These are phyloP conservation scores for Blechomonas ayalai DNA, from an alignment of 208 protist genomes.

Conservation along the genomic window DNA sequence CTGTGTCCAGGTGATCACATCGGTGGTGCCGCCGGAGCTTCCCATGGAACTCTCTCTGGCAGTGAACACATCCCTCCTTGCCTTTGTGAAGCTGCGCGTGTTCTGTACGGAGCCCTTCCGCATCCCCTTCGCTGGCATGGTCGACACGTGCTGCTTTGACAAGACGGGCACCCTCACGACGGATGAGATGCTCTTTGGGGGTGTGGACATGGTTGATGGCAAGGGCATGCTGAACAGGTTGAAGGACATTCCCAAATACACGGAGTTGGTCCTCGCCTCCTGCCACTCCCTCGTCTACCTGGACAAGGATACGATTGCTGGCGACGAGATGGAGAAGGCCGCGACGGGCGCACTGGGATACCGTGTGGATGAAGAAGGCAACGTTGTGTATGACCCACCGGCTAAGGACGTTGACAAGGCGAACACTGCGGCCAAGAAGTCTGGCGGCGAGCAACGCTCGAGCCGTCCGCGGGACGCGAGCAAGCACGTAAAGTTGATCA, in stretches of 20 bases:
- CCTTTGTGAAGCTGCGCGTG: constrained; percentile 85
- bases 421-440: constrained; percentile 1
- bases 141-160: constrained; percentile 99
- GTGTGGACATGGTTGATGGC: constrained; percentile 83
- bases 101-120: constrained; percentile 98
- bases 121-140: constrained; percentile 98
- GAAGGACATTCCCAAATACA: constrained; percentile 48
- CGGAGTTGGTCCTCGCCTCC: constrained; percentile 80
- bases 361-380: constrained; percentile 58
- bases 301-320: constrained; percentile 81
- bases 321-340: constrained; percentile 97
- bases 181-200: constrained; percentile 92
- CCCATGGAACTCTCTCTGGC: constrained; percentile 99
- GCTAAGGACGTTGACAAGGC: constrained; percentile 11
- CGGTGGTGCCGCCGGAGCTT: constrained; percentile 99
- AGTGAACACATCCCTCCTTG: constrained; percentile 96
- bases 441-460: constrained; percentile 1
- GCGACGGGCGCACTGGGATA: constrained; percentile 87
- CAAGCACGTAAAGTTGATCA: constrained; percentile 65
- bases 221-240: constrained; percentile 85
- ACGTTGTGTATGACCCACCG: constrained; percentile 54
- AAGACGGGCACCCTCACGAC: constrained; percentile 99
- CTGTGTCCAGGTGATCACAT: constrained; percentile 98
- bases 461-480: constrained; percentile 5
- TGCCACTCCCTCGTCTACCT: constrained; percentile 89